Percentiles rank a stretch among this genome's conserved stretches.
phyloP scores from a whole-genome alignment of 2,329 filamentous ascomycete species.

The Ophiostoma angusticollis region DNA sequence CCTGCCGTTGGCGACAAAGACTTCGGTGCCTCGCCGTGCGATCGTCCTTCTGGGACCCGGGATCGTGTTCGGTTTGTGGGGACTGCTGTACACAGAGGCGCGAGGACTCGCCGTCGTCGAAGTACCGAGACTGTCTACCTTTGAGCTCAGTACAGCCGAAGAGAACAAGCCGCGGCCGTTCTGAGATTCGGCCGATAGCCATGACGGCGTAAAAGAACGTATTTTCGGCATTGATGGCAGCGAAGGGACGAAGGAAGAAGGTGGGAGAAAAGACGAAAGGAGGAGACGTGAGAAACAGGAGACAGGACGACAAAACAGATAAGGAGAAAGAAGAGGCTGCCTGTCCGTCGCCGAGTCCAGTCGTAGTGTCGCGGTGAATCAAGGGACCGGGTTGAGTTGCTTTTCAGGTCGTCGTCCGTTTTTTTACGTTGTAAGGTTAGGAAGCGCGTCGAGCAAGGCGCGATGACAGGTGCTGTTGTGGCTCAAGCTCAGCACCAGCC shows the following conservation, averaged over 20 bases:
- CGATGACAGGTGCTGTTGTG: conserved; percentile 3
- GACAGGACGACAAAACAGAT: too few relatives aligned
- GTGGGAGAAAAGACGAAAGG: neutral
- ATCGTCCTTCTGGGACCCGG: conserved; percentile 52
- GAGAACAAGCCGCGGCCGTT: conserved; percentile 70
- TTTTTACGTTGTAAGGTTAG: too few relatives aligned
- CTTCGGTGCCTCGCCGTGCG: conserved; percentile 68
- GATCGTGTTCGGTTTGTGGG: conserved; percentile 28
- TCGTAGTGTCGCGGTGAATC: too few relatives aligned
- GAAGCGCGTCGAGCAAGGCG: conserved; percentile 8
- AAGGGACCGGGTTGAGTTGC: too few relatives aligned
- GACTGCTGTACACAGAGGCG: conserved; percentile 9
- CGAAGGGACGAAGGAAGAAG: neutral
- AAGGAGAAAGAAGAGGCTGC: too few relatives aligned
- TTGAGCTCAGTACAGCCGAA: conserved; percentile 26
- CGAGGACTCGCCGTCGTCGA: conserved; percentile 19
- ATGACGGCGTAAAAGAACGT: conserved; percentile 72
- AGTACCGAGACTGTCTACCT: conserved; percentile 19
- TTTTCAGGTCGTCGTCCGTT: too few relatives aligned
- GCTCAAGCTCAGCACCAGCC: conserved; percentile 11
- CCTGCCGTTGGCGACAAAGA: conserved; percentile 79
- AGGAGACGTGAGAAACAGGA: too few relatives aligned
- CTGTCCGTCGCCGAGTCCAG: too few relatives aligned
- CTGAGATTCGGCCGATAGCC: conserved; percentile 61
- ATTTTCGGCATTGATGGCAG: conserved; percentile 62